Evolutionary conservation across 805 yeast species (phyloP), one percentile per base, ranked within the genome.

Genomic region (Saccharomycodes ludwigii): DNA sequence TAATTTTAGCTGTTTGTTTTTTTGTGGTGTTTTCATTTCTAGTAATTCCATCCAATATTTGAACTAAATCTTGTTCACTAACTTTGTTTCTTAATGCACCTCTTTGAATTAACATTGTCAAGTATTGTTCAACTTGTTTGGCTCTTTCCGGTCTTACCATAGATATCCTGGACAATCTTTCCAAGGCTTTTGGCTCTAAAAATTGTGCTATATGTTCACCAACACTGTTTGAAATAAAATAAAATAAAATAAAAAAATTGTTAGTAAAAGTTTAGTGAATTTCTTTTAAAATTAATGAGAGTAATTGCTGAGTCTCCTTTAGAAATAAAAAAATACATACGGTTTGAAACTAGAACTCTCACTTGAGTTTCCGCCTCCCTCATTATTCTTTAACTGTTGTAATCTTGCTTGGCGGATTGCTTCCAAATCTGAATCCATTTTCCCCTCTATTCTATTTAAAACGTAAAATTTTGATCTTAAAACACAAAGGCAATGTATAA

Each of bases 381-480:
- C n/a, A n/a, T n/a, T n/a, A n/a, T 68, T 63, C 52, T 81, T 93
- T 39, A 88, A 61, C 55, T 88, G 95, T 16, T 78, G 76, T 44
- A 88, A 57, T 42, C 97, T 71, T n/a, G 96, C 96, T 27, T 83
- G 84, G 44, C 97, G 71, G 40, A 88, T 81, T 20, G 95, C 95
- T 43, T 77, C 74, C 37, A 88, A 62, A 55, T 88, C 98, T 51
- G 84, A 88, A 46, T 83, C 95, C 95, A 85, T 84, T 10, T 18
- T 34, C n/a, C n/a, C n/a, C n/a, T n/a, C n/a, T n/a, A n/a, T n/a
- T n/a, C n/a, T n/a, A n/a, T n/a, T n/a, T n/a, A n/a, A n/a, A n/a
- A n/a, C n/a, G n/a, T n/a, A n/a, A n/a, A n/a, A n/a, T n/a, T n/a
- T n/a, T n/a, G n/a, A n/a, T n/a, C n/a, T n/a, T n/a, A n/a, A n/a